Percentiles rank a stretch among this genome's conserved stretches.
These are phyloP conservation scores for Diaporthe sp. DNA, from an alignment of 2,329 filamentous ascomycete species.

Conservation along the genomic window DNA sequence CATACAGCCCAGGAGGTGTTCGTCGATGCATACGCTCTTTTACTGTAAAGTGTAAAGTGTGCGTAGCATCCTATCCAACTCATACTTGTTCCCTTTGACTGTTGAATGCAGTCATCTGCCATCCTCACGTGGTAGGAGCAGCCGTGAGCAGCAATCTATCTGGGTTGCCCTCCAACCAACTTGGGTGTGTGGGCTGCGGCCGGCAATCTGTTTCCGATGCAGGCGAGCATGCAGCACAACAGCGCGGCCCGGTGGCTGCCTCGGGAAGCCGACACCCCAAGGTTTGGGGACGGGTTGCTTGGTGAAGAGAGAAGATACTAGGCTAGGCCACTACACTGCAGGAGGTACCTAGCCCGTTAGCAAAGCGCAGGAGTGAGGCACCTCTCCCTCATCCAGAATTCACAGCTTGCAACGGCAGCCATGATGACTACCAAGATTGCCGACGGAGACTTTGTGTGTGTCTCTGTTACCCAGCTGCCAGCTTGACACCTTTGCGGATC, in stretches of 20 bases:
- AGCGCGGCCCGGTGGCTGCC: conserved; percentile 15
- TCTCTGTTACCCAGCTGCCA: conserved; percentile 26
- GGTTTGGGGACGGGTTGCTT: conserved; percentile 11
- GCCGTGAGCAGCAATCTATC: not conserved
- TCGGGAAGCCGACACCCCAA: conserved; percentile 30
- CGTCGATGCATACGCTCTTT: not conserved
- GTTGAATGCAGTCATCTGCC: not conserved
- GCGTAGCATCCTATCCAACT: not conserved
- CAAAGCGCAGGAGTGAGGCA: not conserved
- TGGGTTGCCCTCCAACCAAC: not conserved
- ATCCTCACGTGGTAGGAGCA: conserved; percentile 1
- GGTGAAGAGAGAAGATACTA: not conserved
- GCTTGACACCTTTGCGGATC: conserved; percentile 36
- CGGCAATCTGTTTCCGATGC: conserved; percentile 7
- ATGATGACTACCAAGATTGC: conserved; percentile 1
- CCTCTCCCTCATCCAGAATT: no score
- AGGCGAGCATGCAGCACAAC: conserved; percentile 8
- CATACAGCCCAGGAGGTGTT: not conserved
- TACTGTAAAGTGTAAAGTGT: no score
- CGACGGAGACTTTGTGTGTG: conserved; percentile 15
- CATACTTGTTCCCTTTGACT: not conserved
- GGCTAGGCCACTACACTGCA: not conserved
- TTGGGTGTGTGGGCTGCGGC: not conserved
- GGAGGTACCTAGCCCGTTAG: not conserved
- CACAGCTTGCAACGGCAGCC: not conserved